A percentile compares a stretch with the other conserved stretches of the same genome.
These are phyloP conservation scores for Calocera viscosa DNA, from an alignment of 768 basidiomycete genomes.

Conservation along the genomic window DNA sequence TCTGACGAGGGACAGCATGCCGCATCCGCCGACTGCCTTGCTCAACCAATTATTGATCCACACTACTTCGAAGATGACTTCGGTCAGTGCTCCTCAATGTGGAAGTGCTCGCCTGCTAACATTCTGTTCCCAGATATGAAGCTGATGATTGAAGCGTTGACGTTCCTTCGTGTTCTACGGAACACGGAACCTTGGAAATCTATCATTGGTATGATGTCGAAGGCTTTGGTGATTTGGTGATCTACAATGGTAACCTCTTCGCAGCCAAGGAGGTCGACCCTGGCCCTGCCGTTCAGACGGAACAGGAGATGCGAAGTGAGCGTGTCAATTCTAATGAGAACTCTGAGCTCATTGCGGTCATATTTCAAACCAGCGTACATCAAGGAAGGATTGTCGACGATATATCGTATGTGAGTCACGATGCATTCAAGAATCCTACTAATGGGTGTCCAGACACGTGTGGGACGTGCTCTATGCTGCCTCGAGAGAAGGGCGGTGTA, in stretches of 20 bases:
- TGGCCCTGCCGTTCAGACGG: conserved; percentile 25
- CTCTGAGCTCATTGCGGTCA: background rate
- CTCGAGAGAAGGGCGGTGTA: conserved; percentile 45
- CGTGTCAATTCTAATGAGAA: background rate
- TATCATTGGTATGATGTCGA: conserved; percentile 21
- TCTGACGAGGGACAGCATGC: conserved; percentile 14
- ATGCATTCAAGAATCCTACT: background rate
- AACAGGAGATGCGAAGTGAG: conserved; percentile 25
- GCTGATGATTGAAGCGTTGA: conserved; percentile 27
- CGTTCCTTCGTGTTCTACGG: conserved; percentile 22
- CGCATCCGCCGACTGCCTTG: conserved; percentile 26
- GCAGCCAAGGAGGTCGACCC: conserved; percentile 26
- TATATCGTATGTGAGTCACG: conserved; percentile 17
- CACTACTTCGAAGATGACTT: conserved; percentile 34
- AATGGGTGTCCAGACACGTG: conserved; percentile 33
- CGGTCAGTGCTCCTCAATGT: conserved; percentile 26
- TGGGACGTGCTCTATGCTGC: conserved; percentile 51
- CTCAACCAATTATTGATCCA: conserved; percentile 32
- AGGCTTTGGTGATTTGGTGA: no score
- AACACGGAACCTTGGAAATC: conserved; percentile 25
- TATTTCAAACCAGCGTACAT: conserved; percentile 19
- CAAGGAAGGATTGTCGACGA: conserved; percentile 17
- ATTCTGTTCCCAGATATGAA: conserved; percentile 15
- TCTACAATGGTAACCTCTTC: no score
- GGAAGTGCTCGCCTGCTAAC: background rate